Base-by-base conservation (phyloP, 2,329 filamentous ascomycete species). In the Calonectria multiphialidica region DNA sequence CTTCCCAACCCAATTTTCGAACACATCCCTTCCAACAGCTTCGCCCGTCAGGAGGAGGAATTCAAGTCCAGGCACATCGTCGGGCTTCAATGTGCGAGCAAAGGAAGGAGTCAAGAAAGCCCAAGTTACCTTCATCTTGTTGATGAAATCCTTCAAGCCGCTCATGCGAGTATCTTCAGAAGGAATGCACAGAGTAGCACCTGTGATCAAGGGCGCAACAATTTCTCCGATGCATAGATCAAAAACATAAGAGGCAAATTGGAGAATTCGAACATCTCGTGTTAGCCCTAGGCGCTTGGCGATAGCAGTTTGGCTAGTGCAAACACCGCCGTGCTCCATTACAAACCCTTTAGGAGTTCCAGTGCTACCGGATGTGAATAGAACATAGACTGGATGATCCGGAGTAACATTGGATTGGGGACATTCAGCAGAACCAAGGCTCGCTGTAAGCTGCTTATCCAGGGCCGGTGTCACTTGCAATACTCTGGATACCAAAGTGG, bases 311-410 rank as follows among this genome's bases (percentile, higher is more conserved):
- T 68, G 53, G 10, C 72, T 72, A 0, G 72, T 63, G 0, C 70
- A 16, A 10, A 80, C 74, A 0, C 77, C 71, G 0, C 61, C 47
- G 21, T 79, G 78, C 2, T 76, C 72, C 28, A 79, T 75, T 1
- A 79, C 65, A 15, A 79, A 68, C 1, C 78, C 78, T 18, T 79
- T 79, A 0, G 78, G 74, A 8, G 55, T 78, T 37, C 78, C 78
- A 0, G 78, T 79, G 9, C 78, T 79, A 5, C 78, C 78, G 0
- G 76, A 79, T 6, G 78, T 79, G 23, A 72, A 79, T 7, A 79
- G 77, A 10, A 74, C 63, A 7, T 78, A 74, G 0, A 74, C 75
- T 0, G 75, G 69, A 6, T 71, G 40, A 3, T 74, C 30, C 0
- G 35, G 8, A 5, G 3, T 15, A 23, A 71, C 18, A 25, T 55